phyloP scores from a whole-genome alignment of 2,329 filamentous ascomycete species.

The Chrysosporium queenslandicum region DNA sequence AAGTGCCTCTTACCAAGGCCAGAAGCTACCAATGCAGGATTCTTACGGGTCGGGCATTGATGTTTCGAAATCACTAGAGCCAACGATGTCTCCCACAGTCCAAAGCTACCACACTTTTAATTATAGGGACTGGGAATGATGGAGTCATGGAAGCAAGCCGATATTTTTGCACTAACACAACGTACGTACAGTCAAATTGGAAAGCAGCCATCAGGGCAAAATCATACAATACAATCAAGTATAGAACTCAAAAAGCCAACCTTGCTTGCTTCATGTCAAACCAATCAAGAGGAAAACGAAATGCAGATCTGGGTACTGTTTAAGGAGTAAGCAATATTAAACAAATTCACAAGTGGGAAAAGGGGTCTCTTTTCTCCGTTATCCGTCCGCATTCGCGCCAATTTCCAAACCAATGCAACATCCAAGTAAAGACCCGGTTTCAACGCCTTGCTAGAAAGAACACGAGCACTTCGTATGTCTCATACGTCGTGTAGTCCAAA shows the following conservation, averaged over 20 bases:
- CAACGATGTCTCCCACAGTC: no score
- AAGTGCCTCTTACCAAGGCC: no score
- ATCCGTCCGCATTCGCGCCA: neutral
- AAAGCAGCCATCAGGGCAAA: slow-evolving; percentile 1
- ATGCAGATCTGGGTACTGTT: neutral
- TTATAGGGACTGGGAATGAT: no score
- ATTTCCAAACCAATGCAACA: slow-evolving; percentile 5
- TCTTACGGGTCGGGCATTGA: no score
- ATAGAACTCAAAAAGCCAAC: slow-evolving; percentile 6
- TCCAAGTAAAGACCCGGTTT: neutral
- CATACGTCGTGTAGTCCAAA: neutral
- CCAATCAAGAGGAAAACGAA: slow-evolving; percentile 16
- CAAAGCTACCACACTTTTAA: no score
- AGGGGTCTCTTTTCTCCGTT: neutral
- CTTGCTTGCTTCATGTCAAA: neutral
- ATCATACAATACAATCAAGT: slow-evolving; percentile 7
- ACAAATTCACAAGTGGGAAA: neutral
- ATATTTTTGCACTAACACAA: neutral
- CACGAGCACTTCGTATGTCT: neutral
- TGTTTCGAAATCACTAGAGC: no score
- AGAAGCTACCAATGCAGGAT: no score
- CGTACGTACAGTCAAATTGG: slow-evolving; percentile 4
- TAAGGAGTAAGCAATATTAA: neutral
- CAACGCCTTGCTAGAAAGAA: slow-evolving; percentile 5
- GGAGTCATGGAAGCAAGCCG: neutral